Base-by-base conservation (phyloP, 305 asterid genomes). In the Withania somnifera region DNA sequence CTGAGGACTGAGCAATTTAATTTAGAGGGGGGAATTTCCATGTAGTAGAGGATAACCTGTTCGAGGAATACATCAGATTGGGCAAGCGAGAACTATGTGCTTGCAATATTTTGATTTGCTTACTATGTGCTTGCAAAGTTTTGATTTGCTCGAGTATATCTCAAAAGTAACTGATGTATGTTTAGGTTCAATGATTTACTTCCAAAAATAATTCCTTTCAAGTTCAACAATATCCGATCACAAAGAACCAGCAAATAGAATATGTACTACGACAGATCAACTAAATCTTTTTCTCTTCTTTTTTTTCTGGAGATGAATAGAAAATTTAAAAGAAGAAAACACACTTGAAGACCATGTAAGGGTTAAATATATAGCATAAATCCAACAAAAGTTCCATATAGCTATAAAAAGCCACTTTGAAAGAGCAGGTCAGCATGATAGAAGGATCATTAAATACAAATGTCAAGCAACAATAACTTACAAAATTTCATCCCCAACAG, bases 401-500 rank as follows among this genome's bases (percentile, higher is more conserved):
- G 26, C 22, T 0, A 50, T 42, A 80, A 38, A 22, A 32, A 77
- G 51, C n/a, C 50, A 80, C 24, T 34, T 17, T 66, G 45, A 60
- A n/a, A 60, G 82, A 78, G 38, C 34, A 47, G 7, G 17, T 40
- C 24, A 79, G 17, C 52, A 30, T 22, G 69, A 22, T 57, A 24
- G 19, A 63, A 64, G 66, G 47, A 80, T 3, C 47, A 64, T 22
- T 17, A 38, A 57, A n/a, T 17, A 64, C 34, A 30, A 83, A 73
- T 64, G 73, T 9, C 45, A 36, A 11, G 82, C 61, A 81, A 82
- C 86, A 81, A 86, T 79, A 83, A 87, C 97, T 90, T 92, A 95
- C 99, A 95, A 92, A 86, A 95, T 90, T 88, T 94, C 97, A 87
- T 94, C 98, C 52, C 98, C 98, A 80, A 95, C 97, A 71, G 91